phyloP scores from a whole-genome alignment of 352 stramenopile genomes.

The Phytophthora crassamura region DNA sequence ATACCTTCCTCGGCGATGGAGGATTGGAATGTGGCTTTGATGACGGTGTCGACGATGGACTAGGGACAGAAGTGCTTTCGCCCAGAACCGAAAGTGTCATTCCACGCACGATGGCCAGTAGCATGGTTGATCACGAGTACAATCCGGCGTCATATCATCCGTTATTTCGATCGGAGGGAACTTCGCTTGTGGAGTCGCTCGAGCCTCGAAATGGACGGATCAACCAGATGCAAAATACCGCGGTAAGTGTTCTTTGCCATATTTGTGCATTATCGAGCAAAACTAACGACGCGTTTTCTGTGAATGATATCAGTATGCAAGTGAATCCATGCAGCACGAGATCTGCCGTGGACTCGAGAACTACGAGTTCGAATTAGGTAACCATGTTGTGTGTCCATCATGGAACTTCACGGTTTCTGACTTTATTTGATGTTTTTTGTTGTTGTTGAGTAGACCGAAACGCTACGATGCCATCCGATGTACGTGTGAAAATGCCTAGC shows the following conservation, averaged over 20 bases:
- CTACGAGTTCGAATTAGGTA: conserved; percentile 48
- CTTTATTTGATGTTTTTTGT: conserved; percentile 5
- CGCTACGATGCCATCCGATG: conserved; percentile 54
- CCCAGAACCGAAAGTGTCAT: conserved; percentile 35
- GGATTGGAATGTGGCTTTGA: conserved; percentile 31
- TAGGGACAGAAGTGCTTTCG: conserved; percentile 23
- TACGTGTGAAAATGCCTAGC: conserved; percentile 28
- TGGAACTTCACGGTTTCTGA: background rate
- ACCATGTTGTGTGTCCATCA: background rate
- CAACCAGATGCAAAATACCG: conserved; percentile 18
- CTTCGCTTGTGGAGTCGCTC: conserved; percentile 59
- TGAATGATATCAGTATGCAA: conserved; percentile 24
- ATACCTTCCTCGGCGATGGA: conserved; percentile 27
- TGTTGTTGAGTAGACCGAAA: conserved; percentile 47
- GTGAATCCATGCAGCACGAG: conserved; percentile 30
- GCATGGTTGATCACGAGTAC: conserved; percentile 30
- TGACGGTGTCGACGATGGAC: conserved; percentile 36
- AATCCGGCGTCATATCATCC: conserved; percentile 49
- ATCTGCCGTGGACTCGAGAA: conserved; percentile 60
- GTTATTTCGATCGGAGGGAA: conserved; percentile 42
- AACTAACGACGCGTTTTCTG: conserved; percentile 10
- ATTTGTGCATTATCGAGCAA: background rate
- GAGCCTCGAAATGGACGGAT: conserved; percentile 38
- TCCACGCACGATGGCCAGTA: conserved; percentile 28
- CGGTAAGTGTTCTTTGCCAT: conserved; percentile 27